phyloP scores from a whole-genome alignment of 768 basidiomycete genomes.

The Xerocomus spinulosus region DNA sequence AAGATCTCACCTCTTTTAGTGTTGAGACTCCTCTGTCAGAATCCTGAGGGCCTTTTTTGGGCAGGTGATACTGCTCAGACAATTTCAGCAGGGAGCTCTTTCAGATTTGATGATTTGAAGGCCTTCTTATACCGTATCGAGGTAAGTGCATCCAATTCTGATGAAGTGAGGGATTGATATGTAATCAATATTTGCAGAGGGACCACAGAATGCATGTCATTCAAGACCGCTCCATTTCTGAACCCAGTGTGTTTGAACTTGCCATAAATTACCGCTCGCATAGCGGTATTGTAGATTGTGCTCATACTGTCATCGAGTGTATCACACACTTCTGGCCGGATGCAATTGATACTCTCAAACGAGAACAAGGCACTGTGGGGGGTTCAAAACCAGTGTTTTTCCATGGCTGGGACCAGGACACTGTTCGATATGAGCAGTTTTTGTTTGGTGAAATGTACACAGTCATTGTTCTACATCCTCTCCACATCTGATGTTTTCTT shows the following conservation, averaged over 20 bases:
- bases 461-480: neutral
- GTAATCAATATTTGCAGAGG: constrained; percentile 12
- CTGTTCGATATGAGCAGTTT: constrained; percentile 49
- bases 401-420: constrained; percentile 41
- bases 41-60: constrained; percentile 68
- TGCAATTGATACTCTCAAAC: constrained; percentile 54
- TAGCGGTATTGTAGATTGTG: constrained; percentile 69
- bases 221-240: constrained; percentile 13
- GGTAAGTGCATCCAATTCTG: constrained; percentile 32
- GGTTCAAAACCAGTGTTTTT: constrained; percentile 59
- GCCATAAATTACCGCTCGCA: constrained; percentile 67
- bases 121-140: constrained; percentile 62
- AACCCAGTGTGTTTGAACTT: constrained; percentile 50
- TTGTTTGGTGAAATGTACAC: constrained; percentile 46
- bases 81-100: constrained; percentile 67
- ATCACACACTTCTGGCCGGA: constrained; percentile 59
- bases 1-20: constrained; percentile 38
- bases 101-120: constrained; percentile 67
- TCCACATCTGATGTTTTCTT: constrained; percentile 8
- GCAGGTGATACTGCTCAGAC: constrained; percentile 80
- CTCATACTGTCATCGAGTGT: constrained; percentile 58
- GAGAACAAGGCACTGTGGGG: constrained; percentile 51
- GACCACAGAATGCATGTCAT: constrained; percentile 12
- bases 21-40: constrained; percentile 55
- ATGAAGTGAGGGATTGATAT: neutral